Percentiles rank a stretch among this genome's conserved stretches.
These are phyloP conservation scores for Lepraria neglecta DNA, from an alignment of 495 filamentous ascomycete genomes.

Conservation along the genomic window DNA sequence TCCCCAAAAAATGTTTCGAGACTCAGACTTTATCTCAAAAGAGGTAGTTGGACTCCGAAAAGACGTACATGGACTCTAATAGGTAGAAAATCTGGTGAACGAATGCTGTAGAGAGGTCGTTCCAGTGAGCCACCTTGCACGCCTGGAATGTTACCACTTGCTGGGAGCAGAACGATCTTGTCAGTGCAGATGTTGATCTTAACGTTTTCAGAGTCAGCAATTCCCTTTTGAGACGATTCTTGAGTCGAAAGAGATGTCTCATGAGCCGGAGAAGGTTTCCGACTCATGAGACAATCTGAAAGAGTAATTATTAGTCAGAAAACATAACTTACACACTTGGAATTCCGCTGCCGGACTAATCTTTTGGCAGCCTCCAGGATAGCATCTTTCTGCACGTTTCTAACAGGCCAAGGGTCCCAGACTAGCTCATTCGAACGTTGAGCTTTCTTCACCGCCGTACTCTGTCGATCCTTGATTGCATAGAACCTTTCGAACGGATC, in stretches of 20 bases:
- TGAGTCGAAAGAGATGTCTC: too few species aligned
- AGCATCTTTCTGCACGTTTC: neutral
- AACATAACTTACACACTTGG: neutral
- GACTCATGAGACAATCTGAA: too few species aligned
- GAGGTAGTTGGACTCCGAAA: too few species aligned
- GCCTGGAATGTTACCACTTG: neutral
- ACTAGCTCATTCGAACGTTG: neutral
- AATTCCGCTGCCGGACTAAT: constrained; percentile 8
- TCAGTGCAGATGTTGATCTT: neutral
- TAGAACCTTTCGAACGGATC: neutral
- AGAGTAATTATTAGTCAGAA: too few species aligned
- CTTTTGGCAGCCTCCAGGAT: neutral
- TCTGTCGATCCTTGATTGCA: neutral
- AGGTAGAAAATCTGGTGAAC: constrained; percentile 3
- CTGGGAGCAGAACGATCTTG: constrained; percentile 14
- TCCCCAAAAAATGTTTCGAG: too few species aligned
- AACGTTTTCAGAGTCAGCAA: too few species aligned
- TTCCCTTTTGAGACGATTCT: too few species aligned
- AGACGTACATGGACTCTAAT: neutral
- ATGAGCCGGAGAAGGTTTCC: too few species aligned
- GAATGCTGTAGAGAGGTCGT: constrained; percentile 12
- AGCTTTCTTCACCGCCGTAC: neutral
- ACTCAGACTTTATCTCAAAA: too few species aligned
- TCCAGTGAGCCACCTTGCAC: constrained; percentile 11
- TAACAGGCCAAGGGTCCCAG: constrained; percentile 16